phyloP scores from a whole-genome alignment of 441 rosid species.

The Macaranga tanarius region DNA sequence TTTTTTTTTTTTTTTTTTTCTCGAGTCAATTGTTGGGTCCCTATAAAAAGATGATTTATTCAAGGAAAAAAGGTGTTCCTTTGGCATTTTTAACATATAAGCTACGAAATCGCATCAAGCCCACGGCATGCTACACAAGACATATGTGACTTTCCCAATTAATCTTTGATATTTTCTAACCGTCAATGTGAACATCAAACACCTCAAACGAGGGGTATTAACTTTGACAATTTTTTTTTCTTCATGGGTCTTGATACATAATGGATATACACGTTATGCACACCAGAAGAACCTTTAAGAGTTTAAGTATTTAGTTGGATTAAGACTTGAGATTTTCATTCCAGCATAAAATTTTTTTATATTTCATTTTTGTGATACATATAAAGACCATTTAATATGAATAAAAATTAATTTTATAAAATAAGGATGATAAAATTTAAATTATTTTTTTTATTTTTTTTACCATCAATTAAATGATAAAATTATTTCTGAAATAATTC shows the following conservation, averaged over 20 bases:
- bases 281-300: too few relatives aligned
- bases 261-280: background rate
- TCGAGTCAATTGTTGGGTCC: constrained; percentile 23
- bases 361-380: too few relatives aligned
- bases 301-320: too few relatives aligned
- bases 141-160: background rate
- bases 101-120: constrained; percentile 6
- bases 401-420: too few relatives aligned
- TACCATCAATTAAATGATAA: too few relatives aligned
- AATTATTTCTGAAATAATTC: too few relatives aligned
- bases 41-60: background rate
- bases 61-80: constrained; percentile 1
- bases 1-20: background rate
- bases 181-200: constrained; percentile 9
- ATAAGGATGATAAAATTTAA: too few relatives aligned
- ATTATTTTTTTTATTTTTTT: too few relatives aligned
- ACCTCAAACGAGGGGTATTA: background rate
- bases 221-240: background rate
- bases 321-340: too few relatives aligned
- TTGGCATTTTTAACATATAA: constrained; percentile 3
- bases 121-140: background rate
- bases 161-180: background rate
- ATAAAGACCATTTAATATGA: too few relatives aligned
- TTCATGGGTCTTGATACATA: too few relatives aligned
- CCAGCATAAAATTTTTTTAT: too few relatives aligned